Percentiles rank a stretch among this genome's conserved stretches.
phyloP scores from a whole-genome alignment of 2,329 filamentous ascomycete genomes.

The Penicillium sp. region DNA sequence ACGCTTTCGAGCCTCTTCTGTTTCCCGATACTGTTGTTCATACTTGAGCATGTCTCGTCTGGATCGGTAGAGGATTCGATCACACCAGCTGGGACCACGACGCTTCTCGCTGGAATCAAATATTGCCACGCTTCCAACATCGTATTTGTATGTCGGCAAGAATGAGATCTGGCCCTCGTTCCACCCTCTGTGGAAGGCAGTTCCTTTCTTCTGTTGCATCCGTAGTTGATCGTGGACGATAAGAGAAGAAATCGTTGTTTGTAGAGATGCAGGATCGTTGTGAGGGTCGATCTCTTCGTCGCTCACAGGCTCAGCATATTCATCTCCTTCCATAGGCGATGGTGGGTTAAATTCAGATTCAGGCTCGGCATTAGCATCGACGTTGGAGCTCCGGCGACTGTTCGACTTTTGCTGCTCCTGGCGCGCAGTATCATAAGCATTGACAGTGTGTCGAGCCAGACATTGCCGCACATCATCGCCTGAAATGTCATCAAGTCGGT shows the following conservation, averaged over 20 bases:
- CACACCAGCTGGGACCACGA: conserved; percentile 92
- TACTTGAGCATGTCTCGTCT: conserved; percentile 66
- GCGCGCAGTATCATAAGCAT: conserved; percentile 66
- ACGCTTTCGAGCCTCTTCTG: conserved; percentile 64
- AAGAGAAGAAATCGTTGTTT: conserved; percentile 82
- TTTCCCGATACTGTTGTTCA: conserved; percentile 62
- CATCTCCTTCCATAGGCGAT: conserved; percentile 6
- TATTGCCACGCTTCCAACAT: conserved; percentile 83
- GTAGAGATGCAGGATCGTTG: conserved; percentile 79
- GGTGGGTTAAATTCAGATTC: not conserved
- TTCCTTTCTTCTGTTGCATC: conserved; percentile 69
- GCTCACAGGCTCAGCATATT: conserved; percentile 13
- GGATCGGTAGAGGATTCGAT: conserved; percentile 85
- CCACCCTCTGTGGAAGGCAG: conserved; percentile 89
- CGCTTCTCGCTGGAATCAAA: conserved; percentile 97
- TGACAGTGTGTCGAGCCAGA: conserved; percentile 75
- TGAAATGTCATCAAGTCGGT: conserved; percentile 81
- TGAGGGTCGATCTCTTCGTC: conserved; percentile 69
- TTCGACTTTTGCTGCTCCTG: conserved; percentile 25
- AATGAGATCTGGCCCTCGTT: conserved; percentile 84
- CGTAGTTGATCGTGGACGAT: conserved; percentile 85
- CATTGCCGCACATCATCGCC: conserved; percentile 86
- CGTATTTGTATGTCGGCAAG: conserved; percentile 95
- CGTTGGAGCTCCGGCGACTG: conserved; percentile 1
- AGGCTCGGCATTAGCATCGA: not conserved